Evolutionary conservation across 768 basidiomycete genomes (phyloP), one percentile per base, ranked within the genome.

Genomic region (Flagelloscypha sp.): DNA sequence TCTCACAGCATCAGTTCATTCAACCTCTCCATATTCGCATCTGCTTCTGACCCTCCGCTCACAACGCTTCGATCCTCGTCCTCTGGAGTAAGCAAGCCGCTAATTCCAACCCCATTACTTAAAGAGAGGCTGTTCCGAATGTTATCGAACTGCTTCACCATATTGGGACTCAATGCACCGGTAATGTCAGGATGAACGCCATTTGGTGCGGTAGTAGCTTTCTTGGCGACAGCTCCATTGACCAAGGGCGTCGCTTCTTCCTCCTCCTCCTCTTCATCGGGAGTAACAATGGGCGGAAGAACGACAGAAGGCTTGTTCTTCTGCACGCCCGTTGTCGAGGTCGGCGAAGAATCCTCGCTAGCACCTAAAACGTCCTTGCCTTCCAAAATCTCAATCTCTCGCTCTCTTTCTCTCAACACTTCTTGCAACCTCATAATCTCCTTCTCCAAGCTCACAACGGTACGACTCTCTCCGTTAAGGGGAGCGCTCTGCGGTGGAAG

Each of bases 351-450:
- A 13, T 27, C 25, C 25, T 27, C 25, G 9, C 25, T 17, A 12
- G 12, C 9, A 8, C 61, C 48, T 62, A 61, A 40, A 79, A 45
- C 13, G 62, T n/a, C n/a, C n/a, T n/a, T 64, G 24, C 55, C 45
- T 52, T 94, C 92, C 10, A 95, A 68, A 19, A 68, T 57, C 30
- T 68, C 64, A 33, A 98, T 97, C 58, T 98, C 94, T n/a, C 77
- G 69, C 57, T 97, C 94, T 32, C 93, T 74, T 44, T 90, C 85
- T 52, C 79, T 84, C 41, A 98, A 67, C 22, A 90, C 88, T 48
- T 90, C 83, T 56, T 98, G 94, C 28, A 98, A 61, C 39, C 92
- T 79, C 83, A 90, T 92, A 40, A 97, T 88, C 59, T 98, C 94
- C 49, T 84, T 82, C 58, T 95, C 92, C 41, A 95, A 68, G 54